Evolutionary conservation across 306 rosid species (phyloP), one percentile per base, ranked within the genome.

Genomic region (Dalbergia cochinchinensis): DNA sequence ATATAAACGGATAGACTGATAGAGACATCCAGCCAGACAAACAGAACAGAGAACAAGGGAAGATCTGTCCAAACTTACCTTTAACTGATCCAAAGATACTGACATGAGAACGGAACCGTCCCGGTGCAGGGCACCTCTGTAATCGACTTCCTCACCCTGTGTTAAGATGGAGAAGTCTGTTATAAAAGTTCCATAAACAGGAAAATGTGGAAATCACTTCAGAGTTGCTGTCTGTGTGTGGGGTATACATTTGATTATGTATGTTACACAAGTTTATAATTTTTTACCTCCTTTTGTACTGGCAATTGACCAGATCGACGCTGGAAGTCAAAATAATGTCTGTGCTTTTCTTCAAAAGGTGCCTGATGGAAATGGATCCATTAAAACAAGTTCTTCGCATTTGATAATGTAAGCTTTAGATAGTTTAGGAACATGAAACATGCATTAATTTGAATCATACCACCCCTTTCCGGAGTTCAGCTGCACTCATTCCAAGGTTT

Each of bases 81-180:
- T 93, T 37, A 95, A 87, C 65, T 95, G 97, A 80, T 91, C 92
- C 83, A 90, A 85, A 67, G 98, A 84, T 72, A 93, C 94, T 65
- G 99, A 82, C 97, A 93, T 89, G 80, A 95, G 97, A 84, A 95
- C 99, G 65, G 99, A 95, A 64, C 99, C 99, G 20, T 95, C 99
- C 61, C 99, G 95, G 80, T 95, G 99, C 61, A 95, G 88, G 37
- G 69, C 90, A 19, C 98, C 98, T 91, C 99, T 93, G 83, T 85
- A 95, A 86, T 95, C 99, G 55, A 93, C 98, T 80, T 95, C 98
- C 71, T 95, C 99, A 16, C 97, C 98, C 99, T 95, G 90, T 44
- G 65, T 57, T 11, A 67, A 76, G 67, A 77, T 22, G 48, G 79
- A 80, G 7, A 55, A 59, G 75, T 82, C 54, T 26, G 31, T 45